Evolutionary conservation across 1,284 basidiomycete genomes (phyloP).

Genomic region (Boletus smithii): DNA sequence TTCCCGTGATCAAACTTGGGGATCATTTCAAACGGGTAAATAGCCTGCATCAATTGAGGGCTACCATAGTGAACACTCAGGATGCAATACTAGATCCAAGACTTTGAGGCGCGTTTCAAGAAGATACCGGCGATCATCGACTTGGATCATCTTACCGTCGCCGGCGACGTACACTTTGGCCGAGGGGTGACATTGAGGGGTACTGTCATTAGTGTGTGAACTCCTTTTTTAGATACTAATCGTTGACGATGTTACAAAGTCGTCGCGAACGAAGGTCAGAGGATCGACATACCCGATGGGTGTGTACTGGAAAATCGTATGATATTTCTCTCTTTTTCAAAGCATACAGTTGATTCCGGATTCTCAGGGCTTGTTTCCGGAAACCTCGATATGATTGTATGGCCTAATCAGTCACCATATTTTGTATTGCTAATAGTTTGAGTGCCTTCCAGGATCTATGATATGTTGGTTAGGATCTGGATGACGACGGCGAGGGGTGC

Average conservation of each 20-base stretch:
- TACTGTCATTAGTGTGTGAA: slow-evolving; percentile 59
- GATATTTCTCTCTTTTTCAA: slow-evolving; percentile 20
- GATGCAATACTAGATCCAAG: slow-evolving; percentile 59
- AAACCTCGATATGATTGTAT: slow-evolving; percentile 62
- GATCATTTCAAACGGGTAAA: slow-evolving; percentile 86
- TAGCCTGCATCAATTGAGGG: neutral
- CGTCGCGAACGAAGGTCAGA: slow-evolving; percentile 87
- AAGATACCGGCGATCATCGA: slow-evolving; percentile 90
- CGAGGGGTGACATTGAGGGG: slow-evolving; percentile 85
- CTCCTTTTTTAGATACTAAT: neutral
- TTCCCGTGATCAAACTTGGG: slow-evolving; percentile 95
- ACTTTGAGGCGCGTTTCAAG: slow-evolving; percentile 97
- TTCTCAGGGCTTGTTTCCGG: slow-evolving; percentile 52
- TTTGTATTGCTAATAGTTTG: slow-evolving; percentile 42
- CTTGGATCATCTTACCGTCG: slow-evolving; percentile 93
- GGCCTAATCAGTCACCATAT: slow-evolving; percentile 14
- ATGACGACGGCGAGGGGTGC: neutral
- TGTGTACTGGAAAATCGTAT: slow-evolving; percentile 87
- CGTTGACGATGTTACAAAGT: slow-evolving; percentile 31
- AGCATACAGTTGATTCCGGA: slow-evolving; percentile 2
- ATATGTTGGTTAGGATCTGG: slow-evolving; percentile 91
- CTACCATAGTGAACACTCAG: neutral
- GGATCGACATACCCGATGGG: slow-evolving; percentile 93
- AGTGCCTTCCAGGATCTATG: slow-evolving; percentile 95
- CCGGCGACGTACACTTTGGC: slow-evolving; percentile 93